Evolutionary conservation across 768 basidiomycete species (phyloP).

Genomic region (Serendipita sp.): DNA sequence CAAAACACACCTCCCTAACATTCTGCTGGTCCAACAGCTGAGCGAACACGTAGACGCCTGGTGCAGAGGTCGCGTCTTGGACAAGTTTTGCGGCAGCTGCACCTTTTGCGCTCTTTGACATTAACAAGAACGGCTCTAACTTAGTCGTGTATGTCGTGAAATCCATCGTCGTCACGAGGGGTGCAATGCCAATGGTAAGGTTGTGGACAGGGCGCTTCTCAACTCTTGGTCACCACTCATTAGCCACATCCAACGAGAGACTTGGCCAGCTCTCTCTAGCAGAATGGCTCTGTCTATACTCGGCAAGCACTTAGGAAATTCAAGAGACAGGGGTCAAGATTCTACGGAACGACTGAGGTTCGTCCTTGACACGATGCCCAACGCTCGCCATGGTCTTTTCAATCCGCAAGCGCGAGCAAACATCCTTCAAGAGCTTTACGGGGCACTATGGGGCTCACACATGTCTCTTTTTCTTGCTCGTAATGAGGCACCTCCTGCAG

Average conservation of each 20-base stretch:
- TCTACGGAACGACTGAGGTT: slow-evolving; percentile 2
- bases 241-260: neutral
- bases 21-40: slow-evolving; percentile 72
- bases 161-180: neutral
- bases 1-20: slow-evolving; percentile 56
- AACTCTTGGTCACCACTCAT: neutral
- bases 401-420: slow-evolving; percentile 34
- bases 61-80: slow-evolving; percentile 70
- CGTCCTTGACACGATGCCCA: slow-evolving; percentile 8
- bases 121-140: slow-evolving; percentile 78
- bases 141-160: slow-evolving; percentile 27
- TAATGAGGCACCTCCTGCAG: slow-evolving; percentile 37
- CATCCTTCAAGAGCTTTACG: slow-evolving; percentile 66
- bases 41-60: slow-evolving; percentile 82
- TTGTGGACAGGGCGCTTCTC: neutral
- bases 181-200: neutral
- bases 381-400: slow-evolving; percentile 6
- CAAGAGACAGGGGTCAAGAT: neutral
- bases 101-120: slow-evolving; percentile 83
- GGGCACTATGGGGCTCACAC: slow-evolving; percentile 66
- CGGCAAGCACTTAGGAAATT: neutral
- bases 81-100: slow-evolving; percentile 83
- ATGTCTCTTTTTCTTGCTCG: slow-evolving; percentile 50
- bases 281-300: neutral
- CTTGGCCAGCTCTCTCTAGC: neutral